Evolutionary conservation across 2,329 filamentous ascomycete species (phyloP).

Genomic region (Sporothrix humicola): DNA sequence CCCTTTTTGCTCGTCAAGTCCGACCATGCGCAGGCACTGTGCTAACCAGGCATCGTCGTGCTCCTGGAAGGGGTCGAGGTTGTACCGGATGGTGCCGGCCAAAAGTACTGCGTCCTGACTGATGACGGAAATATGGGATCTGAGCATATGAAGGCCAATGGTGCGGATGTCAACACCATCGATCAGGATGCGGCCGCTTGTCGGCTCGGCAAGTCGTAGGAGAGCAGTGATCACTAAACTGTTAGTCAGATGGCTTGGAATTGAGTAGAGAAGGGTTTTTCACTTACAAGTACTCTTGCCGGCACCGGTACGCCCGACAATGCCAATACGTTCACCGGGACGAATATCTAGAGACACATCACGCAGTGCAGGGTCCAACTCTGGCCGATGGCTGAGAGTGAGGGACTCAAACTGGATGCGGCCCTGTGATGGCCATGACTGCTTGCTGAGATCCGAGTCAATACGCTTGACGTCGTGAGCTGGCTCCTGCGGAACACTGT

Average conservation of each 20-base stretch:
- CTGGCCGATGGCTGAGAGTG: conserved; percentile 82
- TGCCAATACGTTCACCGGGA: conserved; percentile 87
- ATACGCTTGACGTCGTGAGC: conserved; percentile 59
- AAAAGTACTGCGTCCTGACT: conserved; percentile 95
- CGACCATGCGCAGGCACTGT: conserved; percentile 74
- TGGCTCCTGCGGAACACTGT: conserved; percentile 89
- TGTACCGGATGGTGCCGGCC: conserved; percentile 86
- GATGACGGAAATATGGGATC: conserved; percentile 94
- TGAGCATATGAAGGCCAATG: conserved; percentile 87
- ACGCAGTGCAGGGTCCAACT: conserved; percentile 76
- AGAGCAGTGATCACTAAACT: conserved; percentile 82
- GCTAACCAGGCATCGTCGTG: conserved; percentile 92
- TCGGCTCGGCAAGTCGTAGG: conserved; percentile 90
- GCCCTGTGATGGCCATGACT: conserved; percentile 51
- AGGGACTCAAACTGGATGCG: conserved; percentile 86
- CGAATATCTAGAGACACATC: conserved; percentile 84
- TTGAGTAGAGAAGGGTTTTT: not conserved
- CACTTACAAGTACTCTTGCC: conserved; percentile 70
- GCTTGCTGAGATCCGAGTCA: conserved; percentile 52
- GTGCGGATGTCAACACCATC: conserved; percentile 84
- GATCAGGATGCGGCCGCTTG: conserved; percentile 84
- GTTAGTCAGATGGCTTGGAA: not conserved
- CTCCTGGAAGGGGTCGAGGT: conserved; percentile 89
- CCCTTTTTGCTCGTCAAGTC: not conserved
- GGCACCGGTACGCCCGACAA: conserved; percentile 92